Evolutionary conservation across 139 green algal species (phyloP), one percentile per base, ranked within the genome.

Genomic region (Chlorella sp.): DNA sequence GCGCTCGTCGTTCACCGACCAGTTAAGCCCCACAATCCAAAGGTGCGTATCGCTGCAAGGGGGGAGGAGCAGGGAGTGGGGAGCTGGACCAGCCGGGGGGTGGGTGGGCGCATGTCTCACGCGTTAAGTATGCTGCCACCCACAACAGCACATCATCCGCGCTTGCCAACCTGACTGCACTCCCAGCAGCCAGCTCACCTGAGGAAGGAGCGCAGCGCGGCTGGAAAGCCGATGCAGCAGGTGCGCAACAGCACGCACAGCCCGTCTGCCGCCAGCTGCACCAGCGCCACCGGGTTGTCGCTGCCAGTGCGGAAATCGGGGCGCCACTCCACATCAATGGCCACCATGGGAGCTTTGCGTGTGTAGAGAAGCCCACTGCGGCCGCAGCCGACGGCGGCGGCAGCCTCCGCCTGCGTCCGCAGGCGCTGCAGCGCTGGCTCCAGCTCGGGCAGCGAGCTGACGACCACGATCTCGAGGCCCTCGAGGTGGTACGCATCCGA

Each of bases 301-400:
- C 56, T 73, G 41, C 32, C 40, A 0, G 41, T 32, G 38, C 54
- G 41, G 19, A 75, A 60, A 43, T 88, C 85, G 28, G 84, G 85
- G 38, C 85, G 80, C 84, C 85, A 88, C 56, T 88, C 85, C 48
- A 88, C 24, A 62, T 88, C 85, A 54, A 88, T 88, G 14, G 64
- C 85, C 22, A 88, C 38, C 11, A 81, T 0, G 28, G 24, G 5
- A 60, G 51, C 14, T 16, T 60, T 60, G 51, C 13, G n/a, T n/a
- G n/a, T n/a, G n/a, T n/a, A n/a, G n/a, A n/a, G n/a, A n/a, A n/a
- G n/a, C n/a, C n/a, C n/a, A n/a, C n/a, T 60, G 51, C 51, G 51
- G 51, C 51, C 51, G 51, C 11, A 60, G 51, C 51, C 51, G 51
- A 16, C 51, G 68, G 76, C 68, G 32, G 13, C n/a, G 75, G 64